Base-by-base conservation (phyloP, 345 rosid species). In the Bruguiera gymnorhiza region DNA sequence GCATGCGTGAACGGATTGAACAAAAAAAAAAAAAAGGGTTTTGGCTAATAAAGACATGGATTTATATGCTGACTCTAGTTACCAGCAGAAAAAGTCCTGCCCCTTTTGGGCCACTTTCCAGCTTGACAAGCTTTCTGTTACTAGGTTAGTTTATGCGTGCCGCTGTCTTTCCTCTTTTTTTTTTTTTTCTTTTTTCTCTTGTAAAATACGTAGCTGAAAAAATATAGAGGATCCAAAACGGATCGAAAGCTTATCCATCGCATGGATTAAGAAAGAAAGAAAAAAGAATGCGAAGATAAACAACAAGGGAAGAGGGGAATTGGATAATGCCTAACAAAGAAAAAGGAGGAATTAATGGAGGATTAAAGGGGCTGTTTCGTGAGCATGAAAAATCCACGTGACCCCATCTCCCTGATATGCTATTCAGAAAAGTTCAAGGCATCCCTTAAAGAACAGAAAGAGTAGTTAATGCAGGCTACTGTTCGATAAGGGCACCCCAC, bases 261-360 rank as follows among this genome's bases (percentile, higher is more conserved):
- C 24, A 54, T 51, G 56, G 55, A 9, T 9, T 60, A 27, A 56
- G 46, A 32, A 11, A 43, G 18, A 8, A 34, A 29, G 2, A 50
- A 5, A 2, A 29, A 31, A 43, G n/a, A 19, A 51, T 18, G 3
- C 21, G 9, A 43, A 48, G 32, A 61, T 37, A 29, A 55, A 51
- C 10, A 46, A 11, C 8, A 19, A 4, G 26, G 26, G 2, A 29
- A 29, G 15, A 11, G 50, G 11, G 19, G 20, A 4, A 20, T 52
- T 34, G 46, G 70, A 60, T 43, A 57, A 76, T 21, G 69, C n/a
- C 63, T 31, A 54, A 24, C 6, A 23, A 8, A 52, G n/a, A 36
- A 56, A 70, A 71, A 55, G 69, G 78, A 73, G 80, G 72, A 72
- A 81, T 76, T 31, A 72, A 76, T 78, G 82, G 79, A 80, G 71